A percentile compares a stretch with the other conserved stretches of the same genome.
These are phyloP conservation scores for Licmophora abbreviata DNA, from an alignment of 108 stramenopile genomes.

Conservation along the genomic window DNA sequence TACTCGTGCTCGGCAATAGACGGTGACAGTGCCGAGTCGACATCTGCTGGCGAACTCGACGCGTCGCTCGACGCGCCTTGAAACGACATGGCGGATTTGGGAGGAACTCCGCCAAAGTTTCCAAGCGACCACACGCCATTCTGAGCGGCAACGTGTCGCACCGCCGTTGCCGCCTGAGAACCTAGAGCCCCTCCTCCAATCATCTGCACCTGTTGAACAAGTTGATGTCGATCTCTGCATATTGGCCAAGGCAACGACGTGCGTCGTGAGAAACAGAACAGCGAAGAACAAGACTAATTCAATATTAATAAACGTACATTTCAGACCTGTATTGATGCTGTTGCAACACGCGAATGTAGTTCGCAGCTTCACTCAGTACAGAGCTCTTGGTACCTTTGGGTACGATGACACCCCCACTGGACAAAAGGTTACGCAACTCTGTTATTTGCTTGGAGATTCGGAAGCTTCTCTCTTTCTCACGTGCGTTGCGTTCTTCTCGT, in stretches of 20 bases:
- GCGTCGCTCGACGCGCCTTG: conserved; percentile 5
- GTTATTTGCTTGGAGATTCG: conserved; percentile 80
- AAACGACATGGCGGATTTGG: conserved; percentile 38
- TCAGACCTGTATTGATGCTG: conserved; percentile 78
- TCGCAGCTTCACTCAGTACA: conserved; percentile 80
- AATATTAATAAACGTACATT: conserved; percentile 39
- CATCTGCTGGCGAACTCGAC: conserved; percentile 3
- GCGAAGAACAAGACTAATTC: neutral
- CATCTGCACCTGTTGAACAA: conserved; percentile 79
- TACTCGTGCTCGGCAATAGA: conserved; percentile 58
- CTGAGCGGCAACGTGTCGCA: conserved; percentile 51
- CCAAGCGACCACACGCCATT: conserved; percentile 66
- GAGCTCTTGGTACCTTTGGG: conserved; percentile 88
- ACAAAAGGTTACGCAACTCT: conserved; percentile 61
- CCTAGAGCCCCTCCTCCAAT: conserved; percentile 72
- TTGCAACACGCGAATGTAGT: conserved; percentile 83
- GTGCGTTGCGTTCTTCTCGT: conserved; percentile 77
- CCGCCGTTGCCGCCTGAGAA: conserved; percentile 50
- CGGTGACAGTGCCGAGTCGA: conserved; percentile 6
- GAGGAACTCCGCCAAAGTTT: conserved; percentile 61
- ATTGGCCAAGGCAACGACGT: conserved; percentile 1
- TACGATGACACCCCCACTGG: conserved; percentile 80
- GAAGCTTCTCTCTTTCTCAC: conserved; percentile 84
- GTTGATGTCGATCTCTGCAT: conserved; percentile 42
- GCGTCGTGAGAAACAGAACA: neutral